A percentile compares a stretch with the other conserved stretches of the same genome.
Evolutionary conservation across 2,329 filamentous ascomycete species (phyloP).

Genomic region (Penicillium sp.): DNA sequence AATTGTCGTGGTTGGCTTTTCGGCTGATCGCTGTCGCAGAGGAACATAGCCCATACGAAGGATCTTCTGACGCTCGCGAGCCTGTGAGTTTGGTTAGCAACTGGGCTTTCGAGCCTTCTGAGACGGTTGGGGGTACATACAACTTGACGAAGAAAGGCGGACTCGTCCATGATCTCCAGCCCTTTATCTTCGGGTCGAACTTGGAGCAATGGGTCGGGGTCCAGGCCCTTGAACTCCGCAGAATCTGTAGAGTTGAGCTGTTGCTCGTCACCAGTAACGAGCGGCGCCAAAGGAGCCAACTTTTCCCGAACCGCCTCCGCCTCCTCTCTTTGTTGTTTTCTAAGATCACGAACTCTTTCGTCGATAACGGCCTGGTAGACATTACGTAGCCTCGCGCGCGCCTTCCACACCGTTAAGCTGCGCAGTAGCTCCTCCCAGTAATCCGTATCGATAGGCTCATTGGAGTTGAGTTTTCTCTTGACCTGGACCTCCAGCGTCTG

Average conservation of each 20-base stretch:
- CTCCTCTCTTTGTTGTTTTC: slow-evolving; percentile 63
- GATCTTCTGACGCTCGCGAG: slow-evolving; percentile 56
- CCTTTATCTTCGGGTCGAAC: slow-evolving; percentile 60
- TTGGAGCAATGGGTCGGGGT: slow-evolving; percentile 64
- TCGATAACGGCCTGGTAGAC: slow-evolving; percentile 72
- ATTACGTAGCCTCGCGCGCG: slow-evolving; percentile 74
- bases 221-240: slow-evolving; percentile 47
- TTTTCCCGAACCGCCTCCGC: slow-evolving; percentile 55
- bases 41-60: slow-evolving; percentile 65
- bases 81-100: slow-evolving; percentile 30
- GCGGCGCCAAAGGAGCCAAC: slow-evolving; percentile 48
- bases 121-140: slow-evolving; percentile 33
- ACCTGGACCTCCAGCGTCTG: slow-evolving; percentile 83
- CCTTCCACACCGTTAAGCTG: slow-evolving; percentile 84
- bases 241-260: slow-evolving; percentile 14
- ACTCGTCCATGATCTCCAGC: slow-evolving; percentile 56
- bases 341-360: slow-evolving; percentile 62
- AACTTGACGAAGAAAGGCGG: slow-evolving; percentile 54
- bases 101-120: background rate
- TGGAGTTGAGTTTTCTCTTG: slow-evolving; percentile 73
- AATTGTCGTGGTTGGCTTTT: slow-evolving; percentile 32
- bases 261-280: slow-evolving; percentile 19
- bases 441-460: slow-evolving; percentile 91
- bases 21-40: slow-evolving; percentile 45
- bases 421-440: slow-evolving; percentile 94